A percentile compares a stretch with the other conserved stretches of the same genome.
phyloP scores from a whole-genome alignment of 2,329 filamentous ascomycete genomes.

The Calonectria leucothoes region DNA sequence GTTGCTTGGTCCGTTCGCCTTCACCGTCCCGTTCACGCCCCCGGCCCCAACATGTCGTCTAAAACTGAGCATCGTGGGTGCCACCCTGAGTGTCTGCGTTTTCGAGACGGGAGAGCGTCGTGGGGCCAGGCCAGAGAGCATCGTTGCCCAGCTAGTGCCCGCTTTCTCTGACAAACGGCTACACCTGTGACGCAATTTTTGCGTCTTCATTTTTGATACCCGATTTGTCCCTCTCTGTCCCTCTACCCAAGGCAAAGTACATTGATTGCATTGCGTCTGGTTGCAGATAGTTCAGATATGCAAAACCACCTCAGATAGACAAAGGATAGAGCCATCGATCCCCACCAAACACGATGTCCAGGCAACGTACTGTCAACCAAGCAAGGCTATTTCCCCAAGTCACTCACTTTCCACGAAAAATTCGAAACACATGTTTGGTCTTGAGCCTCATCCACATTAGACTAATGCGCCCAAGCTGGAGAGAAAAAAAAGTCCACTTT shows the following conservation, averaged over 20 bases:
- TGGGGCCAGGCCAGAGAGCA: not conserved
- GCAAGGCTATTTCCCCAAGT: not conserved
- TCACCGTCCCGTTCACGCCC: slow-evolving; percentile 31
- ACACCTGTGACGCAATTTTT: not conserved
- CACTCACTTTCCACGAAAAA: not conserved
- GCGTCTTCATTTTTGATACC: not conserved
- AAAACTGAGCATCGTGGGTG: slow-evolving; percentile 20
- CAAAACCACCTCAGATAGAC: not conserved
- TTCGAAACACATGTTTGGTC: not conserved
- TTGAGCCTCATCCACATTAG: not conserved
- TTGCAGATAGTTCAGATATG: not conserved
- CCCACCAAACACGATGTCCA: not conserved
- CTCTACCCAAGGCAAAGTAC: not conserved
- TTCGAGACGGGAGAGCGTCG: slow-evolving; percentile 4
- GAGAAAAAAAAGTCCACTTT: not conserved
- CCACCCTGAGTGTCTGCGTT: not conserved
- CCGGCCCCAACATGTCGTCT: slow-evolving; percentile 21
- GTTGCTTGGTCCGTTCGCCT: slow-evolving; percentile 31
- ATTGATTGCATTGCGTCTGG: not conserved
- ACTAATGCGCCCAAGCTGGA: not conserved
- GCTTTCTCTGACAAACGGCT: not conserved
- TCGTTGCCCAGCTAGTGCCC: not conserved
- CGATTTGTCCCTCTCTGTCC: not conserved
- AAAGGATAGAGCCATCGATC: not conserved
- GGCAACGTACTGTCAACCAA: not conserved